These are phyloP conservation scores for Lactarius tabidus DNA, from an alignment of 768 basidiomycete species.

Conservation along the genomic window DNA sequence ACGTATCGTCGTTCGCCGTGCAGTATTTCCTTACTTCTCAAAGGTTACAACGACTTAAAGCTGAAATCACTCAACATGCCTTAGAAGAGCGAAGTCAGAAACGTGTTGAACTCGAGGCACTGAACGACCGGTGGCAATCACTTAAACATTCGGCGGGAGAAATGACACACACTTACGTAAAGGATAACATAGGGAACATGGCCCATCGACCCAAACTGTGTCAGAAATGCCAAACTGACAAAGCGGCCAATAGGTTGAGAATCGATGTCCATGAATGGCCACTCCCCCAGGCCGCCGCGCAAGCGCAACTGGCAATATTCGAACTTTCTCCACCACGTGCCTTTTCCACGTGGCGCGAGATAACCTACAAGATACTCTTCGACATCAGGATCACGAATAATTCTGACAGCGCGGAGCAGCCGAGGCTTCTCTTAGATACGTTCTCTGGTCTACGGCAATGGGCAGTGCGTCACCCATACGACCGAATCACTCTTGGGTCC, in stretches of 20 bases:
- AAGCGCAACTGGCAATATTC: neutral
- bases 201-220: neutral
- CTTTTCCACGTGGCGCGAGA: constrained; percentile 2
- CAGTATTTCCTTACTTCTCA: neutral
- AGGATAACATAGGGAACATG: neutral
- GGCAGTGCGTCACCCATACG: neutral
- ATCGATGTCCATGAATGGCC: constrained; percentile 4
- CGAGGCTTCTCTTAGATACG: neutral
- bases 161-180: neutral
- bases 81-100: neutral
- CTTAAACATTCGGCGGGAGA: neutral
- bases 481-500: constrained; percentile 1
- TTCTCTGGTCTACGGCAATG: neutral
- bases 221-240: neutral
- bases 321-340: neutral
- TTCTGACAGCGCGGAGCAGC: neutral
- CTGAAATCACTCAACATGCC: neutral
- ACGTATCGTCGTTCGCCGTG: neutral
- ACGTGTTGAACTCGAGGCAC: neutral
- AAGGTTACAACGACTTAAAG: neutral
- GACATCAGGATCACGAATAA: neutral
- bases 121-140: neutral
- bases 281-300: neutral
- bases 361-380: neutral
- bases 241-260: neutral